Evolutionary conservation across 208 protist species (phyloP), one percentile per base, ranked within the genome.

Genomic region (Acanthamoeba healyi): DNA sequence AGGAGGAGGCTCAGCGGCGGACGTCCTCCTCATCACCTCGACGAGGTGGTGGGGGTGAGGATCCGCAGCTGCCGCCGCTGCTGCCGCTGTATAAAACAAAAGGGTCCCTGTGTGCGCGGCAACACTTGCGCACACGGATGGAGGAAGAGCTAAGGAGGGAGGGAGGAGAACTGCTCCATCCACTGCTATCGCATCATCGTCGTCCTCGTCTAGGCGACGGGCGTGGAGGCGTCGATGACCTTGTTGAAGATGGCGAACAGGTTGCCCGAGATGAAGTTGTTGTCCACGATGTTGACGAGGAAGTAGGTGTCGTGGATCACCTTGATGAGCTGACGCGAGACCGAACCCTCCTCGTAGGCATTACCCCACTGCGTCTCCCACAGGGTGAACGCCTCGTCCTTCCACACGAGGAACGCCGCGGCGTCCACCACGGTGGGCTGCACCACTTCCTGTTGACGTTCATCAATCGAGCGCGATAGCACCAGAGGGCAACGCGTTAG

Each of bases 381-480:
- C 5, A 98, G 92, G 14, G 38, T 77, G 81, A 97, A 98, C 2
- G 97, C 97, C 87, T 98, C 97, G 61, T 97, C 95, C 88, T 90
- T 96, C 96, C 96, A 97, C 54, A 97, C 92, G 38, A 94, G 36
- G 82, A 97, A 97, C 24, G 82, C 84, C 15, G 92, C 40, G 26
- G 94, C 34, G 70, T 98, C 97, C 0, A 98, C 97, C 32, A 98
- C 97, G 1, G 97, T 98, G 72, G 97, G 97, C 94, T 98, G 97
- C 12, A 97, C 81, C n/a, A 98, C 94, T 93, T 98, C 97, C 34
- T 51, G 36, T 0, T 58, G 19, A 22, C 17, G 51, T 26, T 26
- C 51, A 58, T 4, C 51, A 10, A 58, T 6, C 19, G 19, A 19
- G 26, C 46, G 46, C 46, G 46, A 51, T 15, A 15, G n/a, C n/a